These are phyloP conservation scores for Datura wrightii DNA, from an alignment of 257 asterid species.

Conservation along the genomic window DNA sequence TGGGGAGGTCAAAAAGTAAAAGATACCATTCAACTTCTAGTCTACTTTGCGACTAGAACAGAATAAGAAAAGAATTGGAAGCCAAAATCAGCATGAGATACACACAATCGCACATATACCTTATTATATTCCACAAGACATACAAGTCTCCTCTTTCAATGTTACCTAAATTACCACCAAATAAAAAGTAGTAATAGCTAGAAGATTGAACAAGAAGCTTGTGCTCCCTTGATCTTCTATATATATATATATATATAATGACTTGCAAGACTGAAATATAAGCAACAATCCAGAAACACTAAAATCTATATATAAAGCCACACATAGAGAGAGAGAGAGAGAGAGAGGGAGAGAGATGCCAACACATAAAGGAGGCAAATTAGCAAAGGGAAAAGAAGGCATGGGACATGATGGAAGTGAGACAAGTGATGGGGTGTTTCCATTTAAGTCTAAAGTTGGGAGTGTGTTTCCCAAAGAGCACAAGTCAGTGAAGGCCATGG, in stretches of 20 bases:
- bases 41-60: neutral
- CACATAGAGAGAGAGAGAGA: neutral
- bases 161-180: neutral
- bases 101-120: neutral
- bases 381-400: neutral
- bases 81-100: neutral
- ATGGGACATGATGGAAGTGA: constrained; percentile 11
- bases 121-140: neutral
- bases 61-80: neutral
- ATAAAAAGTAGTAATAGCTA: too few relatives aligned
- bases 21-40: neutral
- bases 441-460: constrained; percentile 1
- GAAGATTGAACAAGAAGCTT: neutral
- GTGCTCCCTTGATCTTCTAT: neutral
- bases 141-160: neutral
- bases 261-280: too few relatives aligned
- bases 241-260: neutral
- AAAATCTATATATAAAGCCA: neutral
- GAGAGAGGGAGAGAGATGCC: neutral
- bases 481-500: constrained; percentile 26
- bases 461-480: constrained; percentile 26
- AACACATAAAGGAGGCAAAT: constrained; percentile 1
- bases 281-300: neutral
- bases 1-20: neutral
- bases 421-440: neutral